Evolutionary conservation across 805 yeast species (phyloP).

Genomic region (Wickerhamomyces sydowiorum): DNA sequence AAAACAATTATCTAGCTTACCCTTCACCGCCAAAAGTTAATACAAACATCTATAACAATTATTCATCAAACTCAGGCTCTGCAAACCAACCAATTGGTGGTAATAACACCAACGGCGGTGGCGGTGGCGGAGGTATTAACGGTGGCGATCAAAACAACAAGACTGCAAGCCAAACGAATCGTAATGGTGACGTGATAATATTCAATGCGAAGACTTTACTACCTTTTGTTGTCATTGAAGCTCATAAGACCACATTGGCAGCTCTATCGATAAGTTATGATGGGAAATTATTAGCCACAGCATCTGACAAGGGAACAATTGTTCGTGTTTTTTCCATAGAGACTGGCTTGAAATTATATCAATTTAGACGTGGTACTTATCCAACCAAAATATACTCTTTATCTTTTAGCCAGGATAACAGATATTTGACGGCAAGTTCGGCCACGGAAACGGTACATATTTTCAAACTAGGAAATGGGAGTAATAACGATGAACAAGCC

Average conservation of each 20-base stretch:
- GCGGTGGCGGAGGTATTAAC: constrained; percentile 31
- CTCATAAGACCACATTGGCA: constrained; percentile 66
- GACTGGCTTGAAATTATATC: constrained; percentile 59
- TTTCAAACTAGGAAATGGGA: constrained; percentile 51
- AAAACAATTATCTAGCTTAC: constrained; percentile 56
- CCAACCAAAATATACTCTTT: constrained; percentile 76
- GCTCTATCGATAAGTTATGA: constrained; percentile 58
- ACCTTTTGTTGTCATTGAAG: constrained; percentile 65
- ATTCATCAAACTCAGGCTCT: background rate
- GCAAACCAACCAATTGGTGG: no score
- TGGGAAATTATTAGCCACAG: constrained; percentile 65
- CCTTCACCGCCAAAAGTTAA: constrained; percentile 67
- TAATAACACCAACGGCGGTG: constrained; percentile 13
- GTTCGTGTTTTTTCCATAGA: constrained; percentile 60
- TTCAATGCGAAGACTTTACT: constrained; percentile 57
- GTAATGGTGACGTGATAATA: constrained; percentile 62
- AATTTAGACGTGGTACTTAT: constrained; percentile 78
- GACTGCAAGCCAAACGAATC: constrained; percentile 7
- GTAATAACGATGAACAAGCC: constrained; percentile 15
- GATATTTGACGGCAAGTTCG: constrained; percentile 74
- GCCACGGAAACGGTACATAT: constrained; percentile 92
- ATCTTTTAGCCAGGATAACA: constrained; percentile 65
- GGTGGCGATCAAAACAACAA: constrained; percentile 26
- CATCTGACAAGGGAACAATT: constrained; percentile 75
- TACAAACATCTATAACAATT: constrained; percentile 15